Percentiles rank a stretch among this genome's conserved stretches.
Conservation (phyloP, 73 alveolate species). For the Stentor coeruleus region DNA sequence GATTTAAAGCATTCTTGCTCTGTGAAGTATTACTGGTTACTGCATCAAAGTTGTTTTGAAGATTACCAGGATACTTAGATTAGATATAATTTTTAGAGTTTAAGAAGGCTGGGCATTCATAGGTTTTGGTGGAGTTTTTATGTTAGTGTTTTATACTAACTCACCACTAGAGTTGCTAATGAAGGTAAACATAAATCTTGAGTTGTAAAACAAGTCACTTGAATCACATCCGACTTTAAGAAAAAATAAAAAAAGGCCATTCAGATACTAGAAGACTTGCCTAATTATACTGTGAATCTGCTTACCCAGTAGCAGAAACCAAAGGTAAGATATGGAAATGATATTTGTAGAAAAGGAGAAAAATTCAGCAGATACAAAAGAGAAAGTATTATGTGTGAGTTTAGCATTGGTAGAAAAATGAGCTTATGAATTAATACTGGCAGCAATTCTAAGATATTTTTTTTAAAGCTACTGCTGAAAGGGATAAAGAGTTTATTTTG, state of each 20-base stretch:
- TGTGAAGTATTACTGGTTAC: too few species aligned
- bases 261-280: conserved; percentile 44
- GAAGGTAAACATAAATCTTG: too few species aligned
- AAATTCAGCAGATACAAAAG: conserved; percentile 28
- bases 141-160: too few species aligned
- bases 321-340: conserved; percentile 43
- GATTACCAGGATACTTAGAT: too few species aligned
- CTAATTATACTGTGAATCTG: conserved; percentile 48
- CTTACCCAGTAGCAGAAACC: conserved; percentile 43
- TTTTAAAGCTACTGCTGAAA: background rate
- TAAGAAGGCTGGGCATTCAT: too few species aligned
- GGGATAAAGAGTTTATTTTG: conserved; percentile 1
- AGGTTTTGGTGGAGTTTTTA: too few species aligned
- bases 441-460: background rate
- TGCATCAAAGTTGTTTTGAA: too few species aligned
- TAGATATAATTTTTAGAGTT: too few species aligned
- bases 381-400: background rate
- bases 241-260: conserved; percentile 46
- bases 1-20: too few species aligned
- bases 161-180: too few species aligned
- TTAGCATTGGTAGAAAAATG: background rate
- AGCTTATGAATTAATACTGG: background rate
- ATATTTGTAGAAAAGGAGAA: conserved; percentile 29
- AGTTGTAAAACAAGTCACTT: too few species aligned
- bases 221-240: too few species aligned